Evolutionary conservation across 495 filamentous ascomycete species (phyloP).

Genomic region (Tuber brumale): DNA sequence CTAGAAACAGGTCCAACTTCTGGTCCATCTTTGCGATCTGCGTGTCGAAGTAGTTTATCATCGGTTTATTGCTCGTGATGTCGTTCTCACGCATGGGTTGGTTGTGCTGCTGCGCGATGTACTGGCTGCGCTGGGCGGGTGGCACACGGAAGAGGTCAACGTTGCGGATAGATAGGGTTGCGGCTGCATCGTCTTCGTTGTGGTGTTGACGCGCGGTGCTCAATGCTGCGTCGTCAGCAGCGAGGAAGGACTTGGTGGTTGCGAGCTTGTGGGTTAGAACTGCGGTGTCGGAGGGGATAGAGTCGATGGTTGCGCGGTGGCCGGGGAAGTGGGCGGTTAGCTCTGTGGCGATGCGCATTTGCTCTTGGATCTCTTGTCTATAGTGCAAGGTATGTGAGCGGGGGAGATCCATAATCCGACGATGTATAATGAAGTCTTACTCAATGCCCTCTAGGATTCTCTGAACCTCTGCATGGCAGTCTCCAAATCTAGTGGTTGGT

Average conservation of each 20-base stretch:
- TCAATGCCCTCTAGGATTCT: slow-evolving; percentile 68
- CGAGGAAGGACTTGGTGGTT: slow-evolving; percentile 41
- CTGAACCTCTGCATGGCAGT: slow-evolving; percentile 77
- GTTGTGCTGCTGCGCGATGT: slow-evolving; percentile 36
- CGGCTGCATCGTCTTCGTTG: slow-evolving; percentile 32
- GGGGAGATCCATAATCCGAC: neutral
- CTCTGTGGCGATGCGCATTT: slow-evolving; percentile 31
- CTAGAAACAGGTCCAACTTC: slow-evolving; percentile 28
- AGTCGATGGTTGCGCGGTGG: slow-evolving; percentile 31
- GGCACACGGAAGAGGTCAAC: slow-evolving; percentile 40
- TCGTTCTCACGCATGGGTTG: slow-evolving; percentile 35
- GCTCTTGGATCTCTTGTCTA: slow-evolving; percentile 36
- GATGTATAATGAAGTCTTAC: slow-evolving; percentile 16
- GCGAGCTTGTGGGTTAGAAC: slow-evolving; percentile 39
- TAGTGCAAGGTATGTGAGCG: neutral
- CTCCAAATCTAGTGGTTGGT: slow-evolving; percentile 81
- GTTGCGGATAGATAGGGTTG: slow-evolving; percentile 37
- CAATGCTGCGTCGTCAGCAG: slow-evolving; percentile 32
- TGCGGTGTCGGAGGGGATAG: slow-evolving; percentile 37
- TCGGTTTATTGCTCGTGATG: slow-evolving; percentile 38
- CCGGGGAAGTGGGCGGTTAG: slow-evolving; percentile 26
- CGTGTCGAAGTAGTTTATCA: slow-evolving; percentile 40
- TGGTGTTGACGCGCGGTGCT: slow-evolving; percentile 31
- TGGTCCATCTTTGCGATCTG: slow-evolving; percentile 36
- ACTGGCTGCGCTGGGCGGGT: slow-evolving; percentile 36